Evolutionary conservation across 345 rosid species (phyloP).

Genomic region (Syzygium oleosum): DNA sequence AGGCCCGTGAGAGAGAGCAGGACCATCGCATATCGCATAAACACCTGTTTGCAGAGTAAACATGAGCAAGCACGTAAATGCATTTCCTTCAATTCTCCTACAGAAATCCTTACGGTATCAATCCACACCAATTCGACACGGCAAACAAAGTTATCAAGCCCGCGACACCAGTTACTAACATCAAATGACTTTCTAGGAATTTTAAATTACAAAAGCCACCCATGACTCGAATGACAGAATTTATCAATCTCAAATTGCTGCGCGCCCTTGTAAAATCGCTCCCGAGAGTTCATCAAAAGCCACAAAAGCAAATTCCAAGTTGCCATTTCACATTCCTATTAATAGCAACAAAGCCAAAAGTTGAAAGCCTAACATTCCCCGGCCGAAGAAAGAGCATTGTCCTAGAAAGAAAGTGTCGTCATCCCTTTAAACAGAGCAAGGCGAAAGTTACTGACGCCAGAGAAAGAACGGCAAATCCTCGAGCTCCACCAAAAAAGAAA

Average conservation of each 20-base stretch:
- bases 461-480: background rate
- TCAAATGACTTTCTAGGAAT: background rate
- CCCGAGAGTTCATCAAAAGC: background rate
- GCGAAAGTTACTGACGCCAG: background rate
- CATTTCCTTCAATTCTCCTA: background rate
- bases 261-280: background rate
- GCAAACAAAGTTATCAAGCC: background rate
- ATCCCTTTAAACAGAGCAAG: background rate
- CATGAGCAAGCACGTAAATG: background rate
- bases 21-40: slow-evolving; percentile 61
- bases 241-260: background rate
- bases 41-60: slow-evolving; percentile 44
- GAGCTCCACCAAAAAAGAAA: background rate
- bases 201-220: background rate
- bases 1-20: slow-evolving; percentile 83
- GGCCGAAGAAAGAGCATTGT: background rate
- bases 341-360: background rate
- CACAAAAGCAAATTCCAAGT: background rate
- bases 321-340: background rate
- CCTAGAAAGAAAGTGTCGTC: background rate
- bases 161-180: background rate
- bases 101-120: background rate
- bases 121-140: background rate
- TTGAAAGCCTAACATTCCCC: background rate
- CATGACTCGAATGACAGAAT: background rate